Percentiles rank a stretch among this genome's conserved stretches.
These are phyloP conservation scores for Aegilops umbellulata DNA, from an alignment of 176 grass and related monocot genomes.

Conservation along the genomic window DNA sequence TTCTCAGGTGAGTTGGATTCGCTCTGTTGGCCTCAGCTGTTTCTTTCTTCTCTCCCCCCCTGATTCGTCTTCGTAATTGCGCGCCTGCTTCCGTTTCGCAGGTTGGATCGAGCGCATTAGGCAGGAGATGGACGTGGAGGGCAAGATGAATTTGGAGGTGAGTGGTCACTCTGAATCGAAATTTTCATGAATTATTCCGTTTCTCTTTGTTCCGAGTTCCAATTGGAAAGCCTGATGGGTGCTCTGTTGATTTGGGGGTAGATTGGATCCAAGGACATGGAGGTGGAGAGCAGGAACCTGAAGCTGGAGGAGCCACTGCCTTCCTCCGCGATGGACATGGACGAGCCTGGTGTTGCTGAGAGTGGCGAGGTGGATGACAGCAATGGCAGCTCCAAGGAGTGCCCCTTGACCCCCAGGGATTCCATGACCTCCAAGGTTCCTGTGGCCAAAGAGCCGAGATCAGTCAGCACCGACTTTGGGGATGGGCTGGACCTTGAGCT, in stretches of 20 bases:
- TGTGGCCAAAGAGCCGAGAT: slow-evolving; percentile 56
- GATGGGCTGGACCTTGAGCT: slow-evolving; percentile 57
- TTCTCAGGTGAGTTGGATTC: slow-evolving; percentile 40
- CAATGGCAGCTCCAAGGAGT: slow-evolving; percentile 55
- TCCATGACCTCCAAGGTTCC: slow-evolving; percentile 35
- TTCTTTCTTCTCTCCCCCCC: not conserved
- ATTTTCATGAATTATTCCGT: not conserved
- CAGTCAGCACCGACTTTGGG: slow-evolving; percentile 52
- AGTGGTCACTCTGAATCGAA: not conserved
- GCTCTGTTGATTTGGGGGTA: slow-evolving; percentile 18
- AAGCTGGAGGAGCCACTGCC: slow-evolving; percentile 33
- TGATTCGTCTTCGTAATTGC: slow-evolving; percentile 20
- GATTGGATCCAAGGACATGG: slow-evolving; percentile 49
- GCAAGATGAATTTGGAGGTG: slow-evolving; percentile 31
- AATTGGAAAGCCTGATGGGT: not conserved
- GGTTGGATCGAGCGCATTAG: slow-evolving; percentile 10
- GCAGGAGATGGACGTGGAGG: slow-evolving; percentile 30
- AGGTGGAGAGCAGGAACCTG: slow-evolving; percentile 42
- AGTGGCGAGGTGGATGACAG: slow-evolving; percentile 35
- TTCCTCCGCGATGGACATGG: slow-evolving; percentile 60
- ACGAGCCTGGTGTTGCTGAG: slow-evolving; percentile 33
- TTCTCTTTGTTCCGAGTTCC: not conserved
- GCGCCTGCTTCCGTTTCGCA: not conserved
- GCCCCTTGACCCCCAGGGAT: slow-evolving; percentile 42
- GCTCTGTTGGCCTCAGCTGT: slow-evolving; percentile 4